Evolutionary conservation across 495 filamentous ascomycete species (phyloP).

Genomic region (Penicillium fimorum): DNA sequence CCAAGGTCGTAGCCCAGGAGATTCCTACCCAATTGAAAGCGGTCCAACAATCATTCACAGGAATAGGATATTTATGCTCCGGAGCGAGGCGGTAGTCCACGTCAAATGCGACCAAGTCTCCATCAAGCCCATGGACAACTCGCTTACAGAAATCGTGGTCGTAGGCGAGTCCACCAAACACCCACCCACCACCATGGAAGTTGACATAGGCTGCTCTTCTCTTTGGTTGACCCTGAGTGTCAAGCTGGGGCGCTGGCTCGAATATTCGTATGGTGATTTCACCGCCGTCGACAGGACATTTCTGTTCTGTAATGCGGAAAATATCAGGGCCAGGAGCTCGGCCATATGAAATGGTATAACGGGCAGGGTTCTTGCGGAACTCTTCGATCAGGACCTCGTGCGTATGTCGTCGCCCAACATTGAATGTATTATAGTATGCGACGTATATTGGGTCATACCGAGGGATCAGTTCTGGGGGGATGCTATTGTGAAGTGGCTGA

Average conservation of each 20-base stretch:
- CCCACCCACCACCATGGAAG: conserved; percentile 44
- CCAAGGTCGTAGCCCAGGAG: too few relatives aligned
- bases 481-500: conserved; percentile 41
- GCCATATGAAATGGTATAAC: conserved; percentile 36
- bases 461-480: conserved; percentile 30
- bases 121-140: conserved; percentile 35
- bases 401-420: conserved; percentile 41
- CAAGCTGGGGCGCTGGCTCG: conserved; percentile 31
- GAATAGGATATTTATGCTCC: conserved; percentile 36
- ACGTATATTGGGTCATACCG: conserved; percentile 39
- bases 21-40: conserved; percentile 42
- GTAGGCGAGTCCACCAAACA: conserved; percentile 33
- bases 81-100: conserved; percentile 41
- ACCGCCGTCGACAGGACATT: conserved; percentile 36
- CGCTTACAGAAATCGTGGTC: conserved; percentile 42
- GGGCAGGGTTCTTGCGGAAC: conserved; percentile 40
- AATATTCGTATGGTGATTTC: conserved; percentile 41
- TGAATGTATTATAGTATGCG: conserved; percentile 39
- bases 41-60: conserved; percentile 39
- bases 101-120: conserved; percentile 39
- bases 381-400: conserved; percentile 46
- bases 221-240: conserved; percentile 30
- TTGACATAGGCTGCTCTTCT: conserved; percentile 41
- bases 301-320: conserved; percentile 41
- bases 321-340: conserved; percentile 35